Evolutionary conservation across 2,329 filamentous ascomycete genomes (phyloP).

Genomic region (Dactylellina drechsleri): DNA sequence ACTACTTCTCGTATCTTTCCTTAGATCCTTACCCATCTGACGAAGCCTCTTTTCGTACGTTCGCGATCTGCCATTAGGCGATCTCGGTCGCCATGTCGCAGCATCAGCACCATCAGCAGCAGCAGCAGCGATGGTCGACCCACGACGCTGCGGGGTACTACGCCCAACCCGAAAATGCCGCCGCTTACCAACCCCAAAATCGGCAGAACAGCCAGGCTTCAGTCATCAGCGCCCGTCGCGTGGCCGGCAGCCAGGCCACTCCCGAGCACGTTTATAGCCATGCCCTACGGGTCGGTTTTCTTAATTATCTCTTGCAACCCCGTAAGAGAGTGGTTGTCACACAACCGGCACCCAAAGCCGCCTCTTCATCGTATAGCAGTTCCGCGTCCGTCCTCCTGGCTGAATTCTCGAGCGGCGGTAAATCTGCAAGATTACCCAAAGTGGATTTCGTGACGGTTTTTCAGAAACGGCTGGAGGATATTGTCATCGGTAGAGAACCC

Average conservation of each 20-base stretch:
- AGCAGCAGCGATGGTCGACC: conserved; percentile 36
- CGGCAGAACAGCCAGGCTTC: conserved; percentile 60
- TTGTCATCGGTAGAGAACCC: conserved; percentile 82
- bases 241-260: conserved; percentile 59
- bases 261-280: conserved; percentile 88
- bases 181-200: conserved; percentile 41
- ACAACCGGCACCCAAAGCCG: conserved; percentile 69
- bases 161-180: conserved; percentile 46
- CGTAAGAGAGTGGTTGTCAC: conserved; percentile 84
- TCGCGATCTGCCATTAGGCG: conserved; percentile 43
- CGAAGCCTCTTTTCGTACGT: conserved; percentile 6
- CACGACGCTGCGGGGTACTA: conserved; percentile 53
- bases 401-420: conserved; percentile 68
- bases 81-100: conserved; percentile 52
- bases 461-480: conserved; percentile 81
- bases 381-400: conserved; percentile 69
- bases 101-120: conserved; percentile 9
- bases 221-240: conserved; percentile 62
- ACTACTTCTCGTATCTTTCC: conserved; percentile 10
- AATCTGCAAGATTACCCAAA: conserved; percentile 76
- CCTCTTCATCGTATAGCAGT: conserved; percentile 70
- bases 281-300: conserved; percentile 87
- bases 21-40: conserved; percentile 14
- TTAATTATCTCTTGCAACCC: conserved; percentile 91
- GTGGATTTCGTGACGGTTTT: conserved; percentile 73